Percentiles rank a stretch among this genome's conserved stretches.
These are phyloP conservation scores for Mycosphaerella arachidis DNA, from an alignment of 2,329 filamentous ascomycete genomes.

Conservation along the genomic window DNA sequence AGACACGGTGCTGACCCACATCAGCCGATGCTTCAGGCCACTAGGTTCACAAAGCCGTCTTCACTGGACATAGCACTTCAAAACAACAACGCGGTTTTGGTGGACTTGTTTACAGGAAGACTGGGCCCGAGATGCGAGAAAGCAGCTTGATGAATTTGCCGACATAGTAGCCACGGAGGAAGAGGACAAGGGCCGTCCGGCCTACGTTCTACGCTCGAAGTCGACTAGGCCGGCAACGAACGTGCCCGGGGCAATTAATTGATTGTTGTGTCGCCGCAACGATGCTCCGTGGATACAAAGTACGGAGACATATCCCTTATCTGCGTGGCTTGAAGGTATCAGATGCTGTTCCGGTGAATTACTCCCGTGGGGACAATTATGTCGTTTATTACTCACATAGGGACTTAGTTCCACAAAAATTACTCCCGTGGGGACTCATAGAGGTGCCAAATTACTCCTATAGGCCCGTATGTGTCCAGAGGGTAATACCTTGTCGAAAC, in stretches of 20 bases:
- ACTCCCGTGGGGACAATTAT: too few species aligned
- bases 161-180: background rate
- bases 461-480: too few species aligned
- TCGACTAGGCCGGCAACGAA: background rate
- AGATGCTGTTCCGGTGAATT: background rate
- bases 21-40: background rate
- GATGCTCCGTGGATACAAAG: background rate
- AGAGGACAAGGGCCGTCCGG: background rate
- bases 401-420: too few species aligned
- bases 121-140: background rate
- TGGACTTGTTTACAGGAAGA: background rate
- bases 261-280: background rate
- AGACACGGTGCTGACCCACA: constrained; percentile 3
- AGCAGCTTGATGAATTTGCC: background rate
- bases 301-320: background rate
- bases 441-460: too few species aligned
- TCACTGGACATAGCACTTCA: background rate
- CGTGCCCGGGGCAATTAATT: background rate
- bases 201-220: background rate
- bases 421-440: too few species aligned
- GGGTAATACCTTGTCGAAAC: too few species aligned
- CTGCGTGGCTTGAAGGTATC: background rate
- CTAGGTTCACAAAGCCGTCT: background rate
- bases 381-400: too few species aligned
- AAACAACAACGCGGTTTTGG: background rate